Evolutionary conservation across 1,284 basidiomycete species (phyloP), one percentile per base, ranked within the genome.

Genomic region (Anthracocystis walkeri): DNA sequence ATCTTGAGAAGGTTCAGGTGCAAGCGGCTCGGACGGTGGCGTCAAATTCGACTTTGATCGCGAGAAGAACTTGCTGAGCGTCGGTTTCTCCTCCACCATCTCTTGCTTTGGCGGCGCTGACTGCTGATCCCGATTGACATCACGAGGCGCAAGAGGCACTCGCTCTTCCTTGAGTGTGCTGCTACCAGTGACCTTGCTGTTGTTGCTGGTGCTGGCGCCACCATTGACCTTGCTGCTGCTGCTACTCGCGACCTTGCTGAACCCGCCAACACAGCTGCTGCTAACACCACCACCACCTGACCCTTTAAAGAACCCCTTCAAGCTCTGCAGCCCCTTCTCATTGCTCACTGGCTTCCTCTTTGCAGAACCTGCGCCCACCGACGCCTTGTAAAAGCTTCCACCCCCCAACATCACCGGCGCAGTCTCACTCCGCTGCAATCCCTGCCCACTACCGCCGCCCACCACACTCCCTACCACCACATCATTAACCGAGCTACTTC

Each of bases 341-440:
- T 57, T 77, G 33, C 59, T 69, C 23, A 69, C 49, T 33, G 53
- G 45, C 55, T 70, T 77, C 42, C 68, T 73, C 49, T 66, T 75
- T 0, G 53, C 44, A 7, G 41, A 41, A 2, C 46, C 44, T 35
- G 42, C 53, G 8, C 46, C 63, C n/a, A 59, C 42, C 3, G 46
- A 46, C 3, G 57, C 12, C 14, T 52, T 33, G 35, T 71, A 67
- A 18, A 71, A 75, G 29, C 29, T 29, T 40, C 69, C 58, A 2
- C 12, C 53, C 1, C 20, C 31, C 18, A 61, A 3, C 4, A 27
- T 35, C 5, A 29, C 54, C 14, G 72, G 64, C n/a, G 61, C 63
- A 2, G 67, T 75, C 2, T 57, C 59, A 35, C 66, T 75, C 6
- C 67, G 55, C 46, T 67, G 35, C 18, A 41, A 49, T 18, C 54